phyloP scores from a whole-genome alignment of 345 rosid genomes.

The Cardiospermum halicacabum region DNA sequence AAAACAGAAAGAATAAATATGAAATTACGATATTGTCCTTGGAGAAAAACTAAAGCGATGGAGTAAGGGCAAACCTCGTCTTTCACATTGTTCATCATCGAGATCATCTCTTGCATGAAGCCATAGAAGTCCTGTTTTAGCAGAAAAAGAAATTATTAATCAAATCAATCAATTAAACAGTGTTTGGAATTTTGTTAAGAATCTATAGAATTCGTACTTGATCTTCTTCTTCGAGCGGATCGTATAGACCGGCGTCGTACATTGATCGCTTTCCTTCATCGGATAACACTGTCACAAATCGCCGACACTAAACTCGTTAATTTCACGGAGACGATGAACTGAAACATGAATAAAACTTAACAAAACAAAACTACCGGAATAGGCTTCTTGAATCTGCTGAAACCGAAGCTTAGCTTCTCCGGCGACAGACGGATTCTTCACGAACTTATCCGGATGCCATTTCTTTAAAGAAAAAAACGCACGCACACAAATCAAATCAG shows the following conservation, averaged over 20 bases:
- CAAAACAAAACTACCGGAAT: slow-evolving; percentile 46
- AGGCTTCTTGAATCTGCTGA: slow-evolving; percentile 93
- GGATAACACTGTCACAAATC: slow-evolving; percentile 42
- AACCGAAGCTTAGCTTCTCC: slow-evolving; percentile 83
- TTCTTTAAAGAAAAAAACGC: slow-evolving; percentile 34
- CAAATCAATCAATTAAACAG: background rate
- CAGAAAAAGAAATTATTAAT: background rate
- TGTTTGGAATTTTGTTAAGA: background rate
- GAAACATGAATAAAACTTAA: background rate
- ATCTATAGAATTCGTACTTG: slow-evolving; percentile 41
- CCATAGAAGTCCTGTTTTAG: slow-evolving; percentile 63
- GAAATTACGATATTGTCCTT: slow-evolving; percentile 2
- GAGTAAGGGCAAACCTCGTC: slow-evolving; percentile 44
- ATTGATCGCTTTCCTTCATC: slow-evolving; percentile 61
- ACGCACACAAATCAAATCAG: background rate
- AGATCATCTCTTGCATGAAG: slow-evolving; percentile 90
- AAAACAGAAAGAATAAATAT: background rate
- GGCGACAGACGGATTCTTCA: slow-evolving; percentile 44
- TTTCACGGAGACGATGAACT: background rate
- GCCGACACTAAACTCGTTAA: slow-evolving; percentile 8
- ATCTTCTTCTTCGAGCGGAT: slow-evolving; percentile 67
- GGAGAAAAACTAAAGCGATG: rapidly evolving
- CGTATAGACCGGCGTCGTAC: slow-evolving; percentile 82
- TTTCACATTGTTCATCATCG: slow-evolving; percentile 82
- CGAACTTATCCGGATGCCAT: slow-evolving; percentile 91